phyloP scores from a whole-genome alignment of 2,329 filamentous ascomycete genomes.

The Cladosporium austrohemisphaericum region DNA sequence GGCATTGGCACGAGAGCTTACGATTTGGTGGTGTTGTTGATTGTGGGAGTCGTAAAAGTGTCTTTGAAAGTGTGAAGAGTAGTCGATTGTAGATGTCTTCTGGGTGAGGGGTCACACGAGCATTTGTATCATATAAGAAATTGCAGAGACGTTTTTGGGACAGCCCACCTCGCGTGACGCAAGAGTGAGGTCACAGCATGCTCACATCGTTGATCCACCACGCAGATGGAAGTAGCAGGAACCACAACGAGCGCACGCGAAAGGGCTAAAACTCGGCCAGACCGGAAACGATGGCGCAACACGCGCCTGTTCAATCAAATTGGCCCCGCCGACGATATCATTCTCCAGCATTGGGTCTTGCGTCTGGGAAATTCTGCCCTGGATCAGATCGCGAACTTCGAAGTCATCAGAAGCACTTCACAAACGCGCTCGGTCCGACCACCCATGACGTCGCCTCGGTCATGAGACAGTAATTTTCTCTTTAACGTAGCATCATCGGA shows the following conservation, averaged over 20 bases:
- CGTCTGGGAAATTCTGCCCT: too few relatives aligned
- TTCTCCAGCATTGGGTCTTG: too few relatives aligned
- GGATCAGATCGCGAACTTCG: neutral
- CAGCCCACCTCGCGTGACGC: slow-evolving; percentile 9
- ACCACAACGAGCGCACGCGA: slow-evolving; percentile 4
- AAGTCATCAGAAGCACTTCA: neutral
- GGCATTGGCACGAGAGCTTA: too few relatives aligned
- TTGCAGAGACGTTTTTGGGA: neutral
- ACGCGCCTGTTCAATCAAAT: slow-evolving; percentile 7
- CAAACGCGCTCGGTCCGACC: too few relatives aligned
- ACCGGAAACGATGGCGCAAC: neutral
- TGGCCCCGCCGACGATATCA: slow-evolving; percentile 4
- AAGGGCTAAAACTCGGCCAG: slow-evolving; percentile 9
- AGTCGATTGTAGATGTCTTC: neutral
- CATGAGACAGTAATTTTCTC: too few relatives aligned
- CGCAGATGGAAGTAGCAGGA: slow-evolving; percentile 8
- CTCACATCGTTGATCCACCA: slow-evolving; percentile 1
- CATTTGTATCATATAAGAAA: slow-evolving; percentile 3
- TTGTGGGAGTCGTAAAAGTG: neutral
- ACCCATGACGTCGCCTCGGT: too few relatives aligned
- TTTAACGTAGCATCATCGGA: too few relatives aligned
- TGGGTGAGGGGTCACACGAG: slow-evolving; percentile 6
- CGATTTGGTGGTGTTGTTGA: neutral
- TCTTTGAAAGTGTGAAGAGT: slow-evolving; percentile 3
- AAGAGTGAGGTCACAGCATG: slow-evolving; percentile 2